Conservation (phyloP, 1,139 yeast species). For the Magnusiomyces suaveolens region DNA sequence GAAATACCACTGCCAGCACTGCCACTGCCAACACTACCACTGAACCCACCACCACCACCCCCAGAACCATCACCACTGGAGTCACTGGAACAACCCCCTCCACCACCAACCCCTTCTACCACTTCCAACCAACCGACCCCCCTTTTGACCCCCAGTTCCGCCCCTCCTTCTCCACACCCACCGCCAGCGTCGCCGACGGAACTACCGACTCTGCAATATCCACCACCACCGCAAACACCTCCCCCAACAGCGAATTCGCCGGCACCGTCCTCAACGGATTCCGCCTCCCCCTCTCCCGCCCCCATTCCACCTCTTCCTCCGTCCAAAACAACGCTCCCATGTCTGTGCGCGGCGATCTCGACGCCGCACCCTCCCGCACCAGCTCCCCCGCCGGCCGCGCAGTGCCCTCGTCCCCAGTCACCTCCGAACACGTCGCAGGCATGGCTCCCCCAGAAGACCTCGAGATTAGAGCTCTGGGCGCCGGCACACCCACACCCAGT, state of each 20-base stretch:
- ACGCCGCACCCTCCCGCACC: constrained; percentile 42
- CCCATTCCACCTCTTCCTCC: constrained; percentile 80
- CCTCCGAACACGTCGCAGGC: constrained; percentile 29
- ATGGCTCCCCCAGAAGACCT: constrained; percentile 25
- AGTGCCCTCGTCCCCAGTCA: constrained; percentile 11
- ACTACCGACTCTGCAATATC: not conserved
- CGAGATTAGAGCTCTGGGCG: constrained; percentile 8
- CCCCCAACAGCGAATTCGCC: constrained; percentile 41
- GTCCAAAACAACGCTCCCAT: constrained; percentile 87
- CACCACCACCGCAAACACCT: constrained; percentile 43
- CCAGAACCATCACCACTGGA: constrained; percentile 7
- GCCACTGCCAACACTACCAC: constrained; percentile 20
- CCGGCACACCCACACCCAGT: not conserved
- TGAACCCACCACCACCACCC: constrained; percentile 3
- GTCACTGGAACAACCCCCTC: constrained; percentile 4
- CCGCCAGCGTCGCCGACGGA: constrained; percentile 5
- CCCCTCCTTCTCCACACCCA: constrained; percentile 13
- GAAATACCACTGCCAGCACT: constrained; percentile 26
- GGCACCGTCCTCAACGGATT: constrained; percentile 29
- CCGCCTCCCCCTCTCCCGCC: constrained; percentile 46
- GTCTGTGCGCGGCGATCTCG: constrained; percentile 75
- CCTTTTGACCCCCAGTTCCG: no score
- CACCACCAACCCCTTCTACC: constrained; percentile 3
- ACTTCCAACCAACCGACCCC: not conserved
- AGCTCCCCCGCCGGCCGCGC: constrained; percentile 38